Evolutionary conservation across 331 rosid genomes (phyloP), one percentile per base, ranked within the genome.

Genomic region (Malus hybrid): DNA sequence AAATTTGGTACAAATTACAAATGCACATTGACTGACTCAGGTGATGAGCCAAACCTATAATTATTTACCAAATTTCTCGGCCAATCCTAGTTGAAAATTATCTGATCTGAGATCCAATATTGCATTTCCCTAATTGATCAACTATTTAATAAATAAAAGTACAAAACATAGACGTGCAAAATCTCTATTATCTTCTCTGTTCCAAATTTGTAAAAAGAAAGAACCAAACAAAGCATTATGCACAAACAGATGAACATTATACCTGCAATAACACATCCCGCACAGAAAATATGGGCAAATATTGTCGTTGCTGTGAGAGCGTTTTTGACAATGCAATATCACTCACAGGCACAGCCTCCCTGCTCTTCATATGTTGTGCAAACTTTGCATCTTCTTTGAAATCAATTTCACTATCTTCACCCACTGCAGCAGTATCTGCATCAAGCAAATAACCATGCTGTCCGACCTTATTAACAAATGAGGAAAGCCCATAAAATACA

Each of bases 371-470:
- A 82, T 94, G 99, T 68, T 92, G 96, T 32, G 97, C 91, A 89
- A 94, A 94, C 85, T 92, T 94, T 1, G 99, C 99, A 14, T 94
- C 99, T 82, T 92, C 99, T 86, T 88, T 94, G 82, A 94, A 94
- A 84, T 94, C 93, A 79, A 94, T 88, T 82, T 94, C 97, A 62
- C 99, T 97, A 22, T 94, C 76, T 74, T 94, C 97, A 31, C 97
- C 99, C 24, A 94, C 97, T 67, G 62, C 83, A 61, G 96, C 92
- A 74, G 97, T 94, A 85, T 94, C 99, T 69, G 97, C 99, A 81
- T 94, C 99, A 78, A 94, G 24, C 24, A 22, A 22, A 22, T 22
- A 22, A 22, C 24, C 24, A 22, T 22, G 24, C 24, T 1, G 24
- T 1, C 24, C 24, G 24, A 24, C 24, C 24, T 24, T 24, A 24